A percentile compares a stretch with the other conserved stretches of the same genome.
These are phyloP conservation scores for Vitis rotundifolia DNA, from an alignment of 164 flowering plant species.

Conservation along the genomic window DNA sequence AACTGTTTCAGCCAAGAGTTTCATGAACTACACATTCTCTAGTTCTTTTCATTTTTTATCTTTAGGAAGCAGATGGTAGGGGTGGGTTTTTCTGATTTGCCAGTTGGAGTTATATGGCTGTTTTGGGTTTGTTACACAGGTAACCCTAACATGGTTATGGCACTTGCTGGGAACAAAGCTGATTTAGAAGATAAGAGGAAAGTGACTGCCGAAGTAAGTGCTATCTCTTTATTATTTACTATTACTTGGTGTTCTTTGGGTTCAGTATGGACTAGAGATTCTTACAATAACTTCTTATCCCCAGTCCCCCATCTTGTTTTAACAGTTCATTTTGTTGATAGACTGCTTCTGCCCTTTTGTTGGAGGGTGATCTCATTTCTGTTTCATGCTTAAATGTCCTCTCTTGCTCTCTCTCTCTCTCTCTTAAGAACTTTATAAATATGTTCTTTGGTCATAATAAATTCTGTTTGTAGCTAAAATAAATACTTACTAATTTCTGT, in stretches of 20 bases:
- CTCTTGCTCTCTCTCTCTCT: too few relatives aligned
- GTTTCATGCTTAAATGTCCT: too few relatives aligned
- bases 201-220: slow-evolving; percentile 57
- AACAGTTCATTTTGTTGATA: too few relatives aligned
- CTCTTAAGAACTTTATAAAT: too few relatives aligned
- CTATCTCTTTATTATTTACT: not conserved
- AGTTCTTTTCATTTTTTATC: not conserved
- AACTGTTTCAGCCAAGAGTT: too few relatives aligned
- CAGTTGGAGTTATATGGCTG: not conserved
- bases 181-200: slow-evolving; percentile 64
- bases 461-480: too few relatives aligned
- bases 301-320: too few relatives aligned
- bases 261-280: not conserved
- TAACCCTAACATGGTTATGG: slow-evolving; percentile 74
- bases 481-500: too few relatives aligned
- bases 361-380: too few relatives aligned
- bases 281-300: not conserved
- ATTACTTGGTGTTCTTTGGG: not conserved
- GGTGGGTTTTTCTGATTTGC: not conserved
- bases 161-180: slow-evolving; percentile 79
- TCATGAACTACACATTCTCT: too few relatives aligned
- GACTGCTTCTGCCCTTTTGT: too few relatives aligned
- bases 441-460: too few relatives aligned
- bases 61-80: not conserved
- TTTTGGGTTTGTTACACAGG: slow-evolving; percentile 40